Evolutionary conservation across 305 asterid genomes (phyloP).

Genomic region (Rubia balearica): DNA sequence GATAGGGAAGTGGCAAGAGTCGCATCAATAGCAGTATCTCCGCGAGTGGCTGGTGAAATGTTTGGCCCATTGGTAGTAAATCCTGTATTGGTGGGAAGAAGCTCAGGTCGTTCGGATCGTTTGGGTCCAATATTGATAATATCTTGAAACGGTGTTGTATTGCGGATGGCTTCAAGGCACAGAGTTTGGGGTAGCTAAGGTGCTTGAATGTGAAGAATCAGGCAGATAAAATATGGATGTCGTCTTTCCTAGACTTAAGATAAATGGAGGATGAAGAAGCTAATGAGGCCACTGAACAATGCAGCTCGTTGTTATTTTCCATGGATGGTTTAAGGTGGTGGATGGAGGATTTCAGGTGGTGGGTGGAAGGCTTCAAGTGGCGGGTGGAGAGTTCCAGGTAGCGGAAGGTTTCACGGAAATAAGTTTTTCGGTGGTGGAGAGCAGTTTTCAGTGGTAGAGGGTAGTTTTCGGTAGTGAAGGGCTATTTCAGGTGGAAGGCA

Average conservation of each 20-base stretch:
- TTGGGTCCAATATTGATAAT: slow-evolving; percentile 38
- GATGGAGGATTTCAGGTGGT: too few species aligned
- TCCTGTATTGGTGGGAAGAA: slow-evolving; percentile 54
- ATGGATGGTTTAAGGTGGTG: too few species aligned
- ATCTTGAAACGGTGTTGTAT: too few species aligned
- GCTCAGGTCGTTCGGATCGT: slow-evolving; percentile 45
- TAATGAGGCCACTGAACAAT: slow-evolving; percentile 57
- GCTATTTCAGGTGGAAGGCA: too few species aligned
- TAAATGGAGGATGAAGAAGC: slow-evolving; percentile 49
- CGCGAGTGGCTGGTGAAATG: slow-evolving; percentile 37
- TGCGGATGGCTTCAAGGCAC: slow-evolving; percentile 50
- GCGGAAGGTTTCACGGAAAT: too few species aligned
- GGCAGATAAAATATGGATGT: slow-evolving; percentile 67
- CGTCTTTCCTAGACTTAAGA: slow-evolving; percentile 47
- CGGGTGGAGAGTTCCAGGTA: too few species aligned
- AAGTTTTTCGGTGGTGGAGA: too few species aligned
- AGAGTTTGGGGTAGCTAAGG: slow-evolving; percentile 50
- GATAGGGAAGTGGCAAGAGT: slow-evolving; percentile 48
- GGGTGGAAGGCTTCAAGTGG: too few species aligned
- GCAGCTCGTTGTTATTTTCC: slow-evolving; percentile 62
- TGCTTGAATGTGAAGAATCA: slow-evolving; percentile 91
- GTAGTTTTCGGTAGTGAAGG: too few species aligned
- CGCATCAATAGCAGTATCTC: too few species aligned
- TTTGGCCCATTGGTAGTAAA: slow-evolving; percentile 30
- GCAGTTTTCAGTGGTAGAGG: too few species aligned